Evolutionary conservation across 2,329 filamentous ascomycete genomes (phyloP).

Genomic region (Stachybotrys echinatus): DNA sequence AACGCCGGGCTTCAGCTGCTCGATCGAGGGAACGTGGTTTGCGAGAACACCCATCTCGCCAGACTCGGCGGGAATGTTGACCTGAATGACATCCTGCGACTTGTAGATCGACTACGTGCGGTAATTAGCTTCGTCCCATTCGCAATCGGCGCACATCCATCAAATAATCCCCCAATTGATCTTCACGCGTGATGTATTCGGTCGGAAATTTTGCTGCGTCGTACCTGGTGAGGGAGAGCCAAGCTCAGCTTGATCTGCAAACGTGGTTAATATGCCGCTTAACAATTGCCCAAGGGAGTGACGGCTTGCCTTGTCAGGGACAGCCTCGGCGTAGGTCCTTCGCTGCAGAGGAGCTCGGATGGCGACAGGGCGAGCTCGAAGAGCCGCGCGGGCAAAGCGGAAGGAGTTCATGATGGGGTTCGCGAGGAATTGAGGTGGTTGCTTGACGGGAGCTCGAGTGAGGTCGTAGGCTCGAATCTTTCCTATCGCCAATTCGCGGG

Average conservation of each 20-base stretch:
- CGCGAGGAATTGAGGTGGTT: conserved; percentile 44
- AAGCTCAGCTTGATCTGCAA: conserved; percentile 90
- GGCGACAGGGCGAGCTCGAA: conserved; percentile 75
- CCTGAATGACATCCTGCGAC: conserved; percentile 74
- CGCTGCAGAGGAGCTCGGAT: conserved; percentile 73
- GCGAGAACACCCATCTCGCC: conserved; percentile 99
- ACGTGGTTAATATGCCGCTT: conserved; percentile 16
- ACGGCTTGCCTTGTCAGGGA: conserved; percentile 68
- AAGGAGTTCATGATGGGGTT: conserved; percentile 81
- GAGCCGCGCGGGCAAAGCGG: conserved; percentile 84
- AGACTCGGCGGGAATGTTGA: conserved; percentile 97
- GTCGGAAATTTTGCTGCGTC: conserved; percentile 26
- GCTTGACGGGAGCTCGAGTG: conserved; percentile 35
- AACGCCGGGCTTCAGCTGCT: conserved; percentile 96
- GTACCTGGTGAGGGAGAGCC: conserved; percentile 96
- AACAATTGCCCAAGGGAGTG: conserved; percentile 14
- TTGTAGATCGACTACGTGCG: conserved; percentile 64
- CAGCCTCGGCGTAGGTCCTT: conserved; percentile 85
- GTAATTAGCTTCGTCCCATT: conserved; percentile 39
- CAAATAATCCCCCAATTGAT: background rate
- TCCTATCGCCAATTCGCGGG: conserved; percentile 32
- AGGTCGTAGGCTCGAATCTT: conserved; percentile 44
- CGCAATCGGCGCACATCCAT: conserved; percentile 16
- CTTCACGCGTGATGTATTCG: conserved; percentile 2
- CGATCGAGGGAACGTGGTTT: conserved; percentile 97